These are phyloP conservation scores for Talaromyces islandicus DNA, from an alignment of 2,329 filamentous ascomycete genomes.

Conservation along the genomic window DNA sequence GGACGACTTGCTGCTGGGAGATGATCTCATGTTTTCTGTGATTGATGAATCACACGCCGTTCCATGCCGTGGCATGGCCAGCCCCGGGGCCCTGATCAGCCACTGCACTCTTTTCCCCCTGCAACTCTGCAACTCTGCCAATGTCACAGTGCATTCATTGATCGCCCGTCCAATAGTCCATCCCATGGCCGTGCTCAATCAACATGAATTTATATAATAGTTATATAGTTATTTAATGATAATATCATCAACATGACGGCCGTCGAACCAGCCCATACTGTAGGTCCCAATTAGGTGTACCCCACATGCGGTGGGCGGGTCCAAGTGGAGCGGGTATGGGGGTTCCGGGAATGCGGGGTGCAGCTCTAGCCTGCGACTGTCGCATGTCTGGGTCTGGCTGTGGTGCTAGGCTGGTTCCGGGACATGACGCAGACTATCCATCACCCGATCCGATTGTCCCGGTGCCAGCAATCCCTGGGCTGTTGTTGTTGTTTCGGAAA, in stretches of 20 bases:
- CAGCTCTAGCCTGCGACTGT: conserved; percentile 9
- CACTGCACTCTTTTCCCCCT: neutral
- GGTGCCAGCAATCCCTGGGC: neutral
- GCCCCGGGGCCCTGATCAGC: neutral
- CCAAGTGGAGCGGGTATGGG: conserved; percentile 9
- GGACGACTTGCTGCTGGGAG: neutral
- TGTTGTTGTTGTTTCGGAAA: neutral
- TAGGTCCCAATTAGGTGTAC: neutral
- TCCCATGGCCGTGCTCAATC: too few relatives aligned
- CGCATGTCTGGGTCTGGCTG: neutral
- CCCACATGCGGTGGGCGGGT: neutral
- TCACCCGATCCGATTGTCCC: conserved; percentile 4
- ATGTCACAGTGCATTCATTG: neutral
- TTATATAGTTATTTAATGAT: too few relatives aligned
- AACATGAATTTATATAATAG: too few relatives aligned
- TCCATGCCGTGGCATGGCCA: neutral
- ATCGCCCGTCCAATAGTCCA: neutral
- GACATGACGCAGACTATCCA: conserved; percentile 9
- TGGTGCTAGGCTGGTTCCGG: neutral
- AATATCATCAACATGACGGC: too few relatives aligned
- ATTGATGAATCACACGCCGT: neutral
- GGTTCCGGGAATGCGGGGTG: conserved; percentile 13
- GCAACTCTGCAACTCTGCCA: neutral
- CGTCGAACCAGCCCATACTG: neutral
- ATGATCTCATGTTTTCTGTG: neutral